These are phyloP conservation scores for Oemleria cerasiformis DNA, from an alignment of 306 rosid genomes.

Conservation along the genomic window DNA sequence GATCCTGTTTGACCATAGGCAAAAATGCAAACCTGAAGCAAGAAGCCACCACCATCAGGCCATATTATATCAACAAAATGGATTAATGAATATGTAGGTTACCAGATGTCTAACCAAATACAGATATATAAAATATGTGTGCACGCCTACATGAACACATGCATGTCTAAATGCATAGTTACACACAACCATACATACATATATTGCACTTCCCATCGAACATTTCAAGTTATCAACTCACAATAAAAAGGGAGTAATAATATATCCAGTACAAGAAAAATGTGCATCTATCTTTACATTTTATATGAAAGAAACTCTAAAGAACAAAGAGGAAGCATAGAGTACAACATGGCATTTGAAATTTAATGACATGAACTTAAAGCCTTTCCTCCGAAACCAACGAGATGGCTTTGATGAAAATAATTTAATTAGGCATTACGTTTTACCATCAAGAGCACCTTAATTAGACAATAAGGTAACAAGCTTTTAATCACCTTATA, in stretches of 20 bases:
- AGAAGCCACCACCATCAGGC: constrained; percentile 24
- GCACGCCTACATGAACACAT: background rate
- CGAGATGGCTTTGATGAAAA: background rate
- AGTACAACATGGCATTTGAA: background rate
- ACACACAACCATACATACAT: background rate
- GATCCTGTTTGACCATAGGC: constrained; percentile 99
- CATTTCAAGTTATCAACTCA: background rate
- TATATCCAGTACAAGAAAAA: background rate
- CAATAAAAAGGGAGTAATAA: background rate
- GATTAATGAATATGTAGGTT: background rate
- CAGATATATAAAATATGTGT: no score
- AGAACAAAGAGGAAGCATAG: background rate
- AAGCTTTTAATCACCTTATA: constrained; percentile 67
- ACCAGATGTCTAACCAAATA: background rate
- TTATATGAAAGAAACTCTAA: background rate
- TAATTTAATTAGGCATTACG: background rate
- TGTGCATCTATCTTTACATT: background rate
- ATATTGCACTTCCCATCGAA: background rate
- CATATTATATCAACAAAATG: background rate
- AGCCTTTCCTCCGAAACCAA: background rate
- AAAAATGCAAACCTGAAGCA: constrained; percentile 87
- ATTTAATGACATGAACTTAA: background rate
- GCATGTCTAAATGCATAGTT: background rate
- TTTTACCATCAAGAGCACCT: constrained; percentile 6
- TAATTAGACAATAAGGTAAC: background rate